Evolutionary conservation across 2,329 filamentous ascomycete genomes (phyloP), one percentile per base, ranked within the genome.

Genomic region (Dactylellina cionopaga): DNA sequence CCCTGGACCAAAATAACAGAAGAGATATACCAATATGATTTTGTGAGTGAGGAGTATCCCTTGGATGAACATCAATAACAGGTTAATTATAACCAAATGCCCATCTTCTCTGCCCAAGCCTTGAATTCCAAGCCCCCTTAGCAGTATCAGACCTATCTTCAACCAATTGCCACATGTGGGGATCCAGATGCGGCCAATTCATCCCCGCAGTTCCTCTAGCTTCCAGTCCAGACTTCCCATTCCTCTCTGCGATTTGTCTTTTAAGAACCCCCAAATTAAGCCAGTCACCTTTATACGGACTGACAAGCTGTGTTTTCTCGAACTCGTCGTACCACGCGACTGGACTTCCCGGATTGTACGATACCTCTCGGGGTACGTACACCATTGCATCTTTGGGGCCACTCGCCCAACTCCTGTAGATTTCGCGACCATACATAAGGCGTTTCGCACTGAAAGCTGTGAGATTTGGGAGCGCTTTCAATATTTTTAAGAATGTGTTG

Each of bases 211-310:
- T 25, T 10, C 22, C 19, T 25, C 13, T n/a, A 27, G n/a, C n/a
- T n/a, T n/a, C n/a, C n/a, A n/a, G 29, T 5, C 51, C 51, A 1
- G 5, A 15, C n/a, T 55, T 33, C 35, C 15, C 46, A 9, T 17
- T 52, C 35, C 58, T 63, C 11, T 24, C 17, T 1, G 3, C 15
- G 24, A 63, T 24, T 3, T 17, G 33, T 6, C 13, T 24, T 43
- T 19, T 43, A 33, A 63, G 25, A 6, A 17, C 24, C n/a, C 33
- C 19, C 9, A 63, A 44, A 10, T 19, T 24, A 2, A 10, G 9
- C 35, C 39, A 51, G 17, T 63, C 58, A 11, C 33, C 43, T n/a
- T 33, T 35, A 25, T 63, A 52, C 17, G 58, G 58, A 44, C 58
- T 63, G n/a, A 52, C 29, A 10, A 63, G 6, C 15, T 19, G 13